Base-by-base conservation (phyloP, 208 protist species). In the Leishmania arabica region DNA sequence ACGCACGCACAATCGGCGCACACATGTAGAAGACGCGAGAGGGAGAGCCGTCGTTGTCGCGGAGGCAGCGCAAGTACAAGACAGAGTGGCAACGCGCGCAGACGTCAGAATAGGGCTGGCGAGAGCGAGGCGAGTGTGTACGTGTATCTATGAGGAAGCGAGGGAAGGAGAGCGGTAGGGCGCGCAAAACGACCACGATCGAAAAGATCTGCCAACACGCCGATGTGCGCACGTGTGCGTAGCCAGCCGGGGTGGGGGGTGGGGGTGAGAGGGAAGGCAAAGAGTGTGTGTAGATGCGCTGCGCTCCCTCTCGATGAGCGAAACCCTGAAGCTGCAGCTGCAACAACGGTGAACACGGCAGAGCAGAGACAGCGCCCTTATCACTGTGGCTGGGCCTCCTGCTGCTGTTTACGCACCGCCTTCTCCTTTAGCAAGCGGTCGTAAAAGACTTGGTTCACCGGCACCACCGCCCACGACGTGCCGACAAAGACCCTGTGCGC, bases 391-490 rank as follows among this genome's bases (percentile, higher is more conserved):
- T 54, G 37, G 45, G 45, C 27, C 45, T 31, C 40, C 21, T 54
- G 27, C 37, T 53, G 69, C 69, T 31, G 24, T 40, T 51, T n/a
- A 24, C n/a, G 24, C 19, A 53, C n/a, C n/a, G 72, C 73, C 80
- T 76, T 72, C 79, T 91, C 90, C 84, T 95, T 97, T 47, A 62
- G 76, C 40, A 89, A 83, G 5, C 93, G 89, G 86, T 97, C 93
- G 72, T 94, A 95, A 51, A 97, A 91, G 60, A 92, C 91, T 70
- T 90, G 86, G 75, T 95, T 95, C 24, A 88, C 86, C 15, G 92
- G 90, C 0, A 94, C 80, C 66, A 83, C 80, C 40, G 84, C 37
- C 34, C 66, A 75, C 42, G 49, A 37, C 45, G 77, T 84, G 74
- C 77, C 75, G 21, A 88, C 66, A 56, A 80, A 94, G 65, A 94